Conservation (phyloP, 2,329 filamentous ascomycete genomes). For the Colletotrichum theobromicola region DNA sequence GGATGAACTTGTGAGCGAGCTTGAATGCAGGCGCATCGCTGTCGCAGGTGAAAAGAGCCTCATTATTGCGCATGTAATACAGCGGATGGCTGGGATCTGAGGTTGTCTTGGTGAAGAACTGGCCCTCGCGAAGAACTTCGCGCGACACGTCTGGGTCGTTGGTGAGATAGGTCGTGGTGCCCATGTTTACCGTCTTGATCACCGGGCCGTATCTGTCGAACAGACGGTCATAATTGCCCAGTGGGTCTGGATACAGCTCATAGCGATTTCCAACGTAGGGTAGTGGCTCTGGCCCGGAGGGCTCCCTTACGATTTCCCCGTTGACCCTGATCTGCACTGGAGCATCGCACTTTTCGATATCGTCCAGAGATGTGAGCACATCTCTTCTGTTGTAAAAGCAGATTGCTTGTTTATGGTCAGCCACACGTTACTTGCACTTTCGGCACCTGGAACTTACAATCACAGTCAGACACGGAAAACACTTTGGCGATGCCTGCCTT, state of each 20-base stretch:
- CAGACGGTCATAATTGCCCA: conserved; percentile 5
- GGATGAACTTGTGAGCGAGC: background rate
- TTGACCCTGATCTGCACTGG: conserved; percentile 2
- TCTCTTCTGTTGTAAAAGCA: background rate
- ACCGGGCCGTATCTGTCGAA: background rate
- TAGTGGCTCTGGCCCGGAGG: background rate
- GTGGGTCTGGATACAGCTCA: conserved; percentile 2
- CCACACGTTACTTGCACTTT: background rate
- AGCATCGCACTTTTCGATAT: background rate
- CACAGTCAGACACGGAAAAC: background rate
- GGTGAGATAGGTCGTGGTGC: background rate
- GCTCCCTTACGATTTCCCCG: background rate
- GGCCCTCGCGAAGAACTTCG: background rate
- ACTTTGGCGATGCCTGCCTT: background rate
- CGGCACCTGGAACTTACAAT: background rate
- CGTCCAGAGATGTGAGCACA: background rate
- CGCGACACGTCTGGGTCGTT: conserved; percentile 4
- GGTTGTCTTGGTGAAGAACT: conserved; percentile 2
- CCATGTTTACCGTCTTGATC: conserved; percentile 7
- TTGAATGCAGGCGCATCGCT: background rate
- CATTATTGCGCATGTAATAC: conserved; percentile 3
- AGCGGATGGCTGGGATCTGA: background rate
- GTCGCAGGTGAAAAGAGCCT: conserved; percentile 1
- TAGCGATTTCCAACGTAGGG: conserved; percentile 1
- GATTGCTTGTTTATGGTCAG: background rate